Conservation (phyloP, 352 stramenopile genomes). For the Pilasporangium apinafurcum region DNA sequence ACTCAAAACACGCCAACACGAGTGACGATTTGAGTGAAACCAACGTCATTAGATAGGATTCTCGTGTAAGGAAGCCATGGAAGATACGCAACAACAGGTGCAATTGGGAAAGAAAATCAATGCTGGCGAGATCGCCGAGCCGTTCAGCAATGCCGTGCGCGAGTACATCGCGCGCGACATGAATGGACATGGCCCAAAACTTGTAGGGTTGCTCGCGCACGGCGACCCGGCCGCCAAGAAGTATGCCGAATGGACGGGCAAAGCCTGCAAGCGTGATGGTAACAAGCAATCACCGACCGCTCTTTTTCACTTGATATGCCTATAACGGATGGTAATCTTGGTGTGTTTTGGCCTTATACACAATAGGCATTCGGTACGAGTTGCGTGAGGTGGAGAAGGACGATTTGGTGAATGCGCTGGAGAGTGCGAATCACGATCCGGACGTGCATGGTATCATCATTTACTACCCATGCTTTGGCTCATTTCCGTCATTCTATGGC, state of each 20-base stretch:
- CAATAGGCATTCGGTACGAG: conserved; percentile 93
- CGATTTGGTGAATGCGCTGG: conserved; percentile 90
- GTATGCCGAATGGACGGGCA: conserved; percentile 97
- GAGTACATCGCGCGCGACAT: conserved; percentile 77
- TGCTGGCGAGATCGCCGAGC: conserved; percentile 75
- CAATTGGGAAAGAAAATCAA: conserved; percentile 53
- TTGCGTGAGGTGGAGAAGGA: conserved; percentile 91
- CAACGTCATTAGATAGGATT: no score
- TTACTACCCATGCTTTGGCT: conserved; percentile 98
- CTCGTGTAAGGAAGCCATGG: no score
- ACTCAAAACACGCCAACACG: no score
- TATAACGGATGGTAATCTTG: no score
- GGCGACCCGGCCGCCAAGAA: conserved; percentile 92
- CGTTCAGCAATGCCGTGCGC: conserved; percentile 82
- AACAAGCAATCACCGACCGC: no score
- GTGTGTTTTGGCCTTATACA: no score
- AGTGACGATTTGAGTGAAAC: no score
- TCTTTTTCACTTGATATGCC: neutral
- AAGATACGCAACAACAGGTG: no score
- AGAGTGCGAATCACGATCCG: conserved; percentile 90
- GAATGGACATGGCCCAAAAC: conserved; percentile 72
- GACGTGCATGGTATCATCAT: conserved; percentile 97
- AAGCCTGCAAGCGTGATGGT: conserved; percentile 90
- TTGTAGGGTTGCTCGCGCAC: conserved; percentile 92
- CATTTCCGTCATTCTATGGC: conserved; percentile 94